A percentile compares a stretch with the other conserved stretches of the same genome.
These are phyloP conservation scores for Dendrostoma leiphaemia DNA, from an alignment of 2,329 filamentous ascomycete genomes.

Conservation along the genomic window DNA sequence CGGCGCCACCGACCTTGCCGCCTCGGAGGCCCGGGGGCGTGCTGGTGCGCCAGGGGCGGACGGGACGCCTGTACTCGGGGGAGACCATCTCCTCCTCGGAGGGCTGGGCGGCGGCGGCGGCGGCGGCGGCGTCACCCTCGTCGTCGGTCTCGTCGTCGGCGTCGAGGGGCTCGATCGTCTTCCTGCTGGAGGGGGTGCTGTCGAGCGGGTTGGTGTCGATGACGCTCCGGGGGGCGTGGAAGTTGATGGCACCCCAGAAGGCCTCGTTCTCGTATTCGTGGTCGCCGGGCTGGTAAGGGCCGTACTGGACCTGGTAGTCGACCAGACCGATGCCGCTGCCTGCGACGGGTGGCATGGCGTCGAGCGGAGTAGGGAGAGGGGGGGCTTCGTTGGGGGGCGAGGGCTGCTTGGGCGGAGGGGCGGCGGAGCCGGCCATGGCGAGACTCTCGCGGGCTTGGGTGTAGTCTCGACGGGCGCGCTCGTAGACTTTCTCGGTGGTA, in stretches of 20 bases:
- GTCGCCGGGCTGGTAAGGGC: background rate
- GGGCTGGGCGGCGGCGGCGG: background rate
- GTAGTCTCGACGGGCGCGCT: background rate
- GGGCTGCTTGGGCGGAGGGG: background rate
- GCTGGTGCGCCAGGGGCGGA: background rate
- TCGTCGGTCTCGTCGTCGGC: too few relatives aligned
- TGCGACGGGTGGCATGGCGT: background rate
- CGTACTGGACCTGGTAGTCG: constrained; percentile 6
- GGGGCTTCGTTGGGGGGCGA: background rate
- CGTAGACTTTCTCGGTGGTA: background rate
- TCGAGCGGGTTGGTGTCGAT: too few relatives aligned
- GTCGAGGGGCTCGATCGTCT: background rate
- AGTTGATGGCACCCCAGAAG: background rate
- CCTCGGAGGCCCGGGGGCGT: background rate
- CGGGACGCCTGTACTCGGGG: background rate
- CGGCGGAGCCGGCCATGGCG: background rate
- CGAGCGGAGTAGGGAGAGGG: background rate
- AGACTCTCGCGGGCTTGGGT: too few relatives aligned
- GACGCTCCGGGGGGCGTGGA: background rate
- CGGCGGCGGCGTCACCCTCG: too few relatives aligned
- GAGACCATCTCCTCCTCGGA: background rate
- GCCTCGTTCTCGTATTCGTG: background rate
- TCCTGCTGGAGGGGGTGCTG: background rate
- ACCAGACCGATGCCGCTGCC: constrained; percentile 5
- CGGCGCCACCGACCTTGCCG: background rate